A percentile compares a stretch with the other conserved stretches of the same genome.
Evolutionary conservation across 2,329 filamentous ascomycete species (phyloP).

Genomic region (Akanthomyces uredinophilus): DNA sequence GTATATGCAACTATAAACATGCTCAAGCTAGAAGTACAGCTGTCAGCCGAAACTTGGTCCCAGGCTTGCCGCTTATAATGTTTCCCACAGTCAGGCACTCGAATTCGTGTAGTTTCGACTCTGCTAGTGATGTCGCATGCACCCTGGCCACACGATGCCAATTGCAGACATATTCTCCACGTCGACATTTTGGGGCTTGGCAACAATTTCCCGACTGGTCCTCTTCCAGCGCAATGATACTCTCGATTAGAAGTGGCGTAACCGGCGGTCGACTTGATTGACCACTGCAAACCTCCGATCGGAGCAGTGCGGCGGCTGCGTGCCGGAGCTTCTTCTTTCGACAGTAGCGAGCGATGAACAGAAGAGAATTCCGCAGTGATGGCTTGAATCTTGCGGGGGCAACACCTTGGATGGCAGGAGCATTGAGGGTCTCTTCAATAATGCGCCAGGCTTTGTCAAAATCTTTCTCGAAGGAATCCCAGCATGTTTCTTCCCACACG

Average conservation of each 20-base stretch:
- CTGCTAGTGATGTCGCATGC: background rate
- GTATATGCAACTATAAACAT: background rate
- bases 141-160: background rate
- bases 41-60: background rate
- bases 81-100: background rate
- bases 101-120: background rate
- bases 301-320: background rate
- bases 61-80: background rate
- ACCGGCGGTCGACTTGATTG: background rate
- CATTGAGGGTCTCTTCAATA: background rate
- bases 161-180: background rate
- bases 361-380: background rate
- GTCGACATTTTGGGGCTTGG: background rate
- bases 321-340: background rate
- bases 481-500: background rate
- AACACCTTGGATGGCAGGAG: background rate
- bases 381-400: background rate
- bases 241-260: background rate
- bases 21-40: background rate
- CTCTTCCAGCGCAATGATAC: background rate
- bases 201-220: background rate
- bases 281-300: background rate
- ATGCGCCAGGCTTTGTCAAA: background rate
- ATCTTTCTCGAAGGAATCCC: background rate
- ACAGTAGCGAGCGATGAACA: background rate